A percentile compares a stretch with the other conserved stretches of the same genome.
Evolutionary conservation across 169 alveolate genomes (phyloP).

Genomic region (Miamiensis avidus): DNA sequence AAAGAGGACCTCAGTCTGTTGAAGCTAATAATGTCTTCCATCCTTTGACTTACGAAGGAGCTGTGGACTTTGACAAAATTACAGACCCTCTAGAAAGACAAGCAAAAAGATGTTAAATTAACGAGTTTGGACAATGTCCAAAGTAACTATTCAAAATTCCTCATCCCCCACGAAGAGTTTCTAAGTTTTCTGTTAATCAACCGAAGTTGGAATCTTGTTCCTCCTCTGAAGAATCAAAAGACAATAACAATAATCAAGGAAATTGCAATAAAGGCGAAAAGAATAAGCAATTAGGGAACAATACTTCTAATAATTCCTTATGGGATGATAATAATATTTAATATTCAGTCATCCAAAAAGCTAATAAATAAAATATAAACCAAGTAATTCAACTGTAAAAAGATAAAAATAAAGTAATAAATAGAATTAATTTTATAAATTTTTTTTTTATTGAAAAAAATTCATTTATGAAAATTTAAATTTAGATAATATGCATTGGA

Average conservation of each 20-base stretch:
- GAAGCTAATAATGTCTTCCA: conserved; percentile 80
- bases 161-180: conserved; percentile 50
- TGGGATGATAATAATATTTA: conserved; percentile 31
- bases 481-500: conserved; percentile 26
- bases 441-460: too few relatives aligned
- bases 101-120: conserved; percentile 63
- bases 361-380: conserved; percentile 35
- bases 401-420: background rate
- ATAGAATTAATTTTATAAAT: too few relatives aligned
- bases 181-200: conserved; percentile 10
- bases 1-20: conserved; percentile 77
- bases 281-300: too few relatives aligned
- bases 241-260: background rate
- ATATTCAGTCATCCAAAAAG: conserved; percentile 14
- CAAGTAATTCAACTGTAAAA: conserved; percentile 28
- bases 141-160: conserved; percentile 57
- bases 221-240: conserved; percentile 24
- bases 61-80: conserved; percentile 69
- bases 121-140: conserved; percentile 78
- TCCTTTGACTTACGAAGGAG: conserved; percentile 87
- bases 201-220: conserved; percentile 5
- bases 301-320: too few relatives aligned
- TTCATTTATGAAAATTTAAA: too few relatives aligned
- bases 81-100: conserved; percentile 59
- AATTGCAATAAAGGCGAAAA: background rate